Percentiles rank a stretch among this genome's conserved stretches.
Conservation (phyloP, 495 filamentous ascomycete species). For the Tuber umbilicatum region DNA sequence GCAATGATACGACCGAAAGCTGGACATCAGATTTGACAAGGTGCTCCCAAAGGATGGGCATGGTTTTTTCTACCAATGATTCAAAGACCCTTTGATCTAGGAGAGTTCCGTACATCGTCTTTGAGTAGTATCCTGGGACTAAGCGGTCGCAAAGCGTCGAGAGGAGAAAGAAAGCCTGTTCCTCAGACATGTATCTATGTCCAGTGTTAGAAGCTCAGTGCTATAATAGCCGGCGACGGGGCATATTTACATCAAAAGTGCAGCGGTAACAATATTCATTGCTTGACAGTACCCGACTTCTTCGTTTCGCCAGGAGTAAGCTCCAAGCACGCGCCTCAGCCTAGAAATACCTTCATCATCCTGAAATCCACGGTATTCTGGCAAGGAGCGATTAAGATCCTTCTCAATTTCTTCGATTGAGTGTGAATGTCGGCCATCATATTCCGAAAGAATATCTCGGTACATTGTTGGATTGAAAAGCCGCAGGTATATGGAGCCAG, state of each 20-base stretch:
- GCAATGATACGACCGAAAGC: constrained; percentile 94
- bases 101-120: constrained; percentile 96
- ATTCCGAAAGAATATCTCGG: constrained; percentile 72
- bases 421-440: constrained; percentile 72
- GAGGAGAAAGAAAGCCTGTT: constrained; percentile 91
- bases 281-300: constrained; percentile 97
- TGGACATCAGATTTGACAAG: constrained; percentile 91
- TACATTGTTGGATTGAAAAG: constrained; percentile 80
- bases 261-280: constrained; percentile 98
- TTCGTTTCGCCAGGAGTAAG: constrained; percentile 92
- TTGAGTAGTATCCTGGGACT: constrained; percentile 92
- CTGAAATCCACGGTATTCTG: constrained; percentile 95
- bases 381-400: constrained; percentile 88
- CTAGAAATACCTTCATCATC: constrained; percentile 91
- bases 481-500: constrained; percentile 79
- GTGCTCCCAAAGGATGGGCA: constrained; percentile 98
- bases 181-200: constrained; percentile 83
- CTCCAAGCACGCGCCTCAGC: constrained; percentile 80
- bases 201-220: constrained; percentile 1
- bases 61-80: constrained; percentile 92
- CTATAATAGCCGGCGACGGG: constrained; percentile 6
- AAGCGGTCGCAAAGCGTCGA: constrained; percentile 88
- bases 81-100: constrained; percentile 96
- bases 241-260: constrained; percentile 68
- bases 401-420: constrained; percentile 99